phyloP scores from a whole-genome alignment of 1,284 basidiomycete species.

The Sanguinoderma infundibulare region DNA sequence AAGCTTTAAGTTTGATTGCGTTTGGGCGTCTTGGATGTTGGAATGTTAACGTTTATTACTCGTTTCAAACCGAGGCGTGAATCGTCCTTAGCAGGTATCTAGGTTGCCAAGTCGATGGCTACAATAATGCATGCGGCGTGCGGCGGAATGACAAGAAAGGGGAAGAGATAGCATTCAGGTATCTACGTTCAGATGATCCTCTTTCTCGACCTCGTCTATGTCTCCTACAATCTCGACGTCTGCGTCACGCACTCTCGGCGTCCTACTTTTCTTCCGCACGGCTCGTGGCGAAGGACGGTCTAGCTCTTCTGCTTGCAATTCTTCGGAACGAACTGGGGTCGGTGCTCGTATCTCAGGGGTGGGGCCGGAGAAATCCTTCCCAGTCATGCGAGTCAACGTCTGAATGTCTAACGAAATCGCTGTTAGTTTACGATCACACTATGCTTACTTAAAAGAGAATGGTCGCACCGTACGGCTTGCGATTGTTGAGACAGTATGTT shows the following conservation, averaged over 20 bases:
- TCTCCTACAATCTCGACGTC: conserved; percentile 35
- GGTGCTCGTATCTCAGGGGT: conserved; percentile 70
- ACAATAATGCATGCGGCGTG: background rate
- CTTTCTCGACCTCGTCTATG: conserved; percentile 32
- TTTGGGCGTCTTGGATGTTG: too few relatives aligned
- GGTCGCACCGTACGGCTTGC: conserved; percentile 66
- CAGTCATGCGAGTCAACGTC: conserved; percentile 74
- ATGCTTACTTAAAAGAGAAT: background rate
- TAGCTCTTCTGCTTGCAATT: conserved; percentile 11
- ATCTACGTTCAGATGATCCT: conserved; percentile 6
- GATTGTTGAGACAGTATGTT: conserved; percentile 67
- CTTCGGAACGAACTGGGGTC: conserved; percentile 37
- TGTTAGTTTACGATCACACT: background rate
- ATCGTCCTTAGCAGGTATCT: too few relatives aligned
- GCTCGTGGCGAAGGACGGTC: background rate
- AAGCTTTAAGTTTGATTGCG: too few relatives aligned
- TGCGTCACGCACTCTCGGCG: conserved; percentile 27
- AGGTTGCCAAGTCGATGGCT: background rate
- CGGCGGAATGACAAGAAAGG: background rate
- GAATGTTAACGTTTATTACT: too few relatives aligned
- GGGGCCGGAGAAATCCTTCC: conserved; percentile 81
- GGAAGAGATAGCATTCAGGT: background rate
- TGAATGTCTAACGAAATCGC: conserved; percentile 55
- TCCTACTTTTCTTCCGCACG: conserved; percentile 33
- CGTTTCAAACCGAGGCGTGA: too few relatives aligned